Evolutionary conservation across 2,329 filamentous ascomycete genomes (phyloP), one percentile per base, ranked within the genome.

Genomic region (Madurella fahalii): DNA sequence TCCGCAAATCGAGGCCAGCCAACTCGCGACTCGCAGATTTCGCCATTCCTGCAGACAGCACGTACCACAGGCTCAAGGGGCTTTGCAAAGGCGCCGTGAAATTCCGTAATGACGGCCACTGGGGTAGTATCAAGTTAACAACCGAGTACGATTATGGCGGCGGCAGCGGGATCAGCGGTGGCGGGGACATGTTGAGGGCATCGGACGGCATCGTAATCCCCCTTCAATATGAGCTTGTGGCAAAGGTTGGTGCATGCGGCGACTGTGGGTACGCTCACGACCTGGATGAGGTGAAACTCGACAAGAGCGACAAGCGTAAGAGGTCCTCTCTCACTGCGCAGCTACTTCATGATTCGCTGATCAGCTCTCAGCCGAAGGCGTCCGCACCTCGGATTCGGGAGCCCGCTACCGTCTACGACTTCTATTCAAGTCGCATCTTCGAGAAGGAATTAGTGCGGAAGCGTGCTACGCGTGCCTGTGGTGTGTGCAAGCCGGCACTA

Each of bases 371-470:
- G 71, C 68, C 18, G 65, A 67, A 45, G 69, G 67, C 5, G 71
- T 69, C 9, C 68, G 69, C 30, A 58, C 58, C 25, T 68, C 67
- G 18, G 62, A 53, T 9, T 55, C 60, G 5, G 71, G 71, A 2
- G 63, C 72, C 4, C 62, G 66, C 1, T 75, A 72, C 60, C 72
- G 73, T 5, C 64, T 72, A 13, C 69, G 73, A 0, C 67, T 76
- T 25, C 65, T 75, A 11, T 74, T 71, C 63, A 76, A 76, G 51
- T 74, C 71, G 13, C 74, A 76, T 51, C 56, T 76, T 2, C 52
- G 64, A n/a, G 66, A 65, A 12, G 61, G 56, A 5, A 62, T 62
- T 15, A 62, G 69, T 34, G 60, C 65, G 34, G 67, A 70, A 25
- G 65, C 67, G 48, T 61, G 68, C 44, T 74, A 72, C 52, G 72